Conservation (phyloP, 2,329 filamentous ascomycete genomes). For the Aureobasidium musti region DNA sequence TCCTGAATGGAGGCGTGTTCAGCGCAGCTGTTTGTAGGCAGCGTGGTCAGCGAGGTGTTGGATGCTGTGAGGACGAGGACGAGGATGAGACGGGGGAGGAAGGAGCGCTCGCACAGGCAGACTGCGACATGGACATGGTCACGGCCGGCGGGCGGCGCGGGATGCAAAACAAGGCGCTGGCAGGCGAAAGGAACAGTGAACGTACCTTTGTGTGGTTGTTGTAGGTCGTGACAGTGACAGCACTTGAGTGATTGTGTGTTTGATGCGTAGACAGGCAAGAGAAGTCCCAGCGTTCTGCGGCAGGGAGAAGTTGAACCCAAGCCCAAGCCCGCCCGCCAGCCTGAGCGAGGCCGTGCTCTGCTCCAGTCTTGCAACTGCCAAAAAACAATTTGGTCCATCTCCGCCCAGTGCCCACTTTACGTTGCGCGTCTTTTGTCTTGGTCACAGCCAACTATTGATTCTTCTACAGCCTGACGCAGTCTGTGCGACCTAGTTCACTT, state of each 20-base stretch:
- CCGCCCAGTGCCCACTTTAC: background rate
- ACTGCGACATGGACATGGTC: conserved; percentile 1
- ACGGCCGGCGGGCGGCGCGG: background rate
- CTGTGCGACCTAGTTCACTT: background rate
- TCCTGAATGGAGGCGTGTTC: background rate
- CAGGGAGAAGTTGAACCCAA: conserved; percentile 16
- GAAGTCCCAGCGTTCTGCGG: conserved; percentile 18
- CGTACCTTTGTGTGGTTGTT: conserved; percentile 18
- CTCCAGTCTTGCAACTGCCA: conserved; percentile 11
- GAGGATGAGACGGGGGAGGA: conserved; percentile 14
- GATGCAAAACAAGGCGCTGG: background rate
- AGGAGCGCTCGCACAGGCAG: conserved; percentile 12
- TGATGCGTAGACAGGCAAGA: conserved; percentile 17
- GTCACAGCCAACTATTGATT: background rate
- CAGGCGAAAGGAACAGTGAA: background rate
- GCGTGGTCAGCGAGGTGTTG: conserved; percentile 18
- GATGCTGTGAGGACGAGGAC: background rate
- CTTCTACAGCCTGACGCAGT: background rate
- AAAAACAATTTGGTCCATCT: conserved; percentile 13
- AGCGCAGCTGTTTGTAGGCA: conserved; percentile 15
- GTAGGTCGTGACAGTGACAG: conserved; percentile 20
- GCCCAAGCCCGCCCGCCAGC: conserved; percentile 10
- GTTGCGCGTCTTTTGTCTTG: conserved; percentile 20
- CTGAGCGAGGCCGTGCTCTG: conserved; percentile 1
- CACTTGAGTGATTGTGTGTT: conserved; percentile 18